phyloP scores from a whole-genome alignment of 495 filamentous ascomycete species.

The Neurospora sp. region DNA sequence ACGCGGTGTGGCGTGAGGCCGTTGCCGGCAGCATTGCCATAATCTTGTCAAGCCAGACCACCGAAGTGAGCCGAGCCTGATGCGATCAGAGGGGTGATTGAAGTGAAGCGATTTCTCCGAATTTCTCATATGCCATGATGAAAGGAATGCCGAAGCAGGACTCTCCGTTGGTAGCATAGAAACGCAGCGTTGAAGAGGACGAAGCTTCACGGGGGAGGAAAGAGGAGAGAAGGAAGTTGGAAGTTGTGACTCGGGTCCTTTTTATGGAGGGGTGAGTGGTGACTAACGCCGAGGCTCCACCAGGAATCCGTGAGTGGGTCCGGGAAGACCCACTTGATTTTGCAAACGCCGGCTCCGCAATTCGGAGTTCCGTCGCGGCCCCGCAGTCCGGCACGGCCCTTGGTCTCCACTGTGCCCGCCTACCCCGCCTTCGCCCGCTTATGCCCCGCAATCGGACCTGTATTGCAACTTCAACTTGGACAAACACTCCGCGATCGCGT shows the following conservation, averaged over 20 bases:
- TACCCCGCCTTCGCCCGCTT: neutral
- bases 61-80: neutral
- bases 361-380: neutral
- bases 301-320: neutral
- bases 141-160: neutral
- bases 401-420: neutral
- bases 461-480: neutral
- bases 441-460: neutral
- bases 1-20: constrained; percentile 12
- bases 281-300: neutral
- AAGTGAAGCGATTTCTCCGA: neutral
- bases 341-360: neutral
- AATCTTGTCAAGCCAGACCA: neutral
- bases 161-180: neutral
- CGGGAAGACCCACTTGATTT: neutral
- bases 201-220: neutral
- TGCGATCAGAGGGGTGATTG: neutral
- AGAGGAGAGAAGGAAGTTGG: neutral
- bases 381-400: neutral
- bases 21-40: constrained; percentile 10
- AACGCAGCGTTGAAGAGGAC: neutral
- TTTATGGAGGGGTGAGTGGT: neutral
- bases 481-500: neutral
- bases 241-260: neutral
- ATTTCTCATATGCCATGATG: neutral